Evolutionary conservation across 2,329 filamentous ascomycete species (phyloP).

Genomic region (Periconia macrospinosa): DNA sequence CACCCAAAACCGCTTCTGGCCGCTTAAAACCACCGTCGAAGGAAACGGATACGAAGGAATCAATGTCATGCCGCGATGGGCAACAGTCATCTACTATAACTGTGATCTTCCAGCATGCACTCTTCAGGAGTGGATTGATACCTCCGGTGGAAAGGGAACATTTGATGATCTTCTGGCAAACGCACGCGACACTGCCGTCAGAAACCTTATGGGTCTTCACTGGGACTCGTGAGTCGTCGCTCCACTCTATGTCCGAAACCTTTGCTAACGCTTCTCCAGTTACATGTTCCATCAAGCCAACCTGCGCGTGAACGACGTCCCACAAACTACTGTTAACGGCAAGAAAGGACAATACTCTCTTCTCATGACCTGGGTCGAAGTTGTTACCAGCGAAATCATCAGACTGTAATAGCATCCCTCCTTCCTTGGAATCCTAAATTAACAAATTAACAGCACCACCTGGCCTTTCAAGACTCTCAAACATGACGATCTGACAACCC

Average conservation of each 20-base stretch:
- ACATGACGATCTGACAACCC: constrained; percentile 57
- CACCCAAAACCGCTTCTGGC: constrained; percentile 56
- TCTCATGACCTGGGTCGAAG: constrained; percentile 61
- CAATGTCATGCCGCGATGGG: constrained; percentile 62
- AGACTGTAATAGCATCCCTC: constrained; percentile 42
- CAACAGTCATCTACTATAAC: constrained; percentile 67
- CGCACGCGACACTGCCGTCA: constrained; percentile 57
- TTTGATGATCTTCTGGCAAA: constrained; percentile 56
- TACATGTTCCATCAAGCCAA: constrained; percentile 71
- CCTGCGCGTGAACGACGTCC: constrained; percentile 53
- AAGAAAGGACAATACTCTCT: constrained; percentile 53
- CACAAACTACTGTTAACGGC: constrained; percentile 53
- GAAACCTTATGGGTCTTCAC: constrained; percentile 59
- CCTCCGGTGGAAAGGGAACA: constrained; percentile 57
- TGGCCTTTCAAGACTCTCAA: constrained; percentile 61
- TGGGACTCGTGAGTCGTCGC: constrained; percentile 48
- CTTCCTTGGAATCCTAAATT: constrained; percentile 3
- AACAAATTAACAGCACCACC: constrained; percentile 25
- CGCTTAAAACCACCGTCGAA: constrained; percentile 55
- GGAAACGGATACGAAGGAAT: constrained; percentile 60
- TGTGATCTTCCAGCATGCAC: constrained; percentile 62
- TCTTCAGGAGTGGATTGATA: constrained; percentile 62
- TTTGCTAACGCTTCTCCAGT: constrained; percentile 17
- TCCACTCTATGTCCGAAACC: background rate
- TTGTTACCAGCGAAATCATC: constrained; percentile 56